Base-by-base conservation (phyloP, 345 rosid genomes). In the Schrenkiella parvula region DNA sequence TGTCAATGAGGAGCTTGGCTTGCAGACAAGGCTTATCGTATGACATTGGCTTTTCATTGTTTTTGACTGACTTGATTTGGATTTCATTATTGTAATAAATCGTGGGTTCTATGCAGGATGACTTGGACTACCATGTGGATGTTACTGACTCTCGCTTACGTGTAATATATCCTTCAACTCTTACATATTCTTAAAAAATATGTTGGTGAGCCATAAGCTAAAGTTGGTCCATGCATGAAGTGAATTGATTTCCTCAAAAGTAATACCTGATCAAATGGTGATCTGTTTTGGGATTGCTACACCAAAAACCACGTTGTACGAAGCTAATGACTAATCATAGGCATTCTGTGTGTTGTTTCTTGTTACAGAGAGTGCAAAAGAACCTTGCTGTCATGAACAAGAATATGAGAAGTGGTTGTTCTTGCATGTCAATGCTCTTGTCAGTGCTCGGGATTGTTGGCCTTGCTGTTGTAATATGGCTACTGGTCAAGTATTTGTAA, bases 21-120 rank as follows among this genome's bases (percentile, higher is more conserved):
- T 92, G 68, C 98, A 92, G 78, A 78, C 96, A 11, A 84, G 98
- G 68, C 90, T 92, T 63, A 88, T 92, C 65, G 98, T 92, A 84
- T 78, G 89, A 39, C 68, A 73, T 56, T 14, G 18, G 2, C 4
- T 61, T 19, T 52, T 50, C 22, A 12, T 64, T 64, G 9, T 32
- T 14, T 74, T 44, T 31, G 7, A n/a, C 57, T 44, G 11, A 54
- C 39, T 52, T 63, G 35, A 43, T 51, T 46, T 70, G 13, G 52
- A 21, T 64, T 35, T 63, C 54, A 54, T 46, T 7, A 14, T 76
- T 12, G 8, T 63, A 17, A 38, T 53, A 54, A 13, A 43, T 70
- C 4, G n/a, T 47, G 60, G 31, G 22, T 35, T 55, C 17, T 32
- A 6, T 78, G 78, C 88, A 95, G 99, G 99, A 95, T 80, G 91